Evolutionary conservation across 2,329 filamentous ascomycete genomes (phyloP), one percentile per base, ranked within the genome.

Genomic region (Periconia sp.): DNA sequence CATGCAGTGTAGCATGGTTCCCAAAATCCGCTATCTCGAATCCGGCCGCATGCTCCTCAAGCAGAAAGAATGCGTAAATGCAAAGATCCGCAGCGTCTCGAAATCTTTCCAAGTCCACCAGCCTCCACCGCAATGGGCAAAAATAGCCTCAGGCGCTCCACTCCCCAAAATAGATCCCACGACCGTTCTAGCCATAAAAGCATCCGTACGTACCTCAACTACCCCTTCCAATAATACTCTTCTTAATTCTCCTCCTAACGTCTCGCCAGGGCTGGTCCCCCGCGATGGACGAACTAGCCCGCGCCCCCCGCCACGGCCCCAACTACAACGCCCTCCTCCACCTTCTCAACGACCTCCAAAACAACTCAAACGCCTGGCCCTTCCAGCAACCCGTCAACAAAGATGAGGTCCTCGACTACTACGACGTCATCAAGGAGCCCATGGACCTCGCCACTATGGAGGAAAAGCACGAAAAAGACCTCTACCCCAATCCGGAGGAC

Each of bases 401-500:
- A 55, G 94, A 99, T 61, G 94, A 97, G 56, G 94, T 99, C 0
- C 85, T 90, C n/a, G 94, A 99, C 69, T 99, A 99, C 74, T 97
- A 97, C 76, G 90, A 96, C 46, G 92, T 97, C 48, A 99, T 99
- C 76, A 92, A 92, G 66, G 88, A 96, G 69, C 94, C 94, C 24
- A 99, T 99, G 94, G 94, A 96, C 66, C 78, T 96, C 34, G 86
- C 83, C 34, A 96, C 92, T 15, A 97, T 99, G 92, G 94, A 97
- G 71, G 85, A 84, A 57, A 95, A 95, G 72, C 86, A 96, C 52
- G 92, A 97, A 64, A 89, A 90, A 26, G 94, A 97, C 71, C 83
- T 92, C 63, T 99, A 99, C 66, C 82, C 85, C 12, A 91, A 84
- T 0, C 92, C 94, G 0, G 91, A 97, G 65, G 94, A 97, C 60